These are phyloP conservation scores for Metarhizium album DNA, from an alignment of 2,329 filamentous ascomycete genomes.

Conservation along the genomic window DNA sequence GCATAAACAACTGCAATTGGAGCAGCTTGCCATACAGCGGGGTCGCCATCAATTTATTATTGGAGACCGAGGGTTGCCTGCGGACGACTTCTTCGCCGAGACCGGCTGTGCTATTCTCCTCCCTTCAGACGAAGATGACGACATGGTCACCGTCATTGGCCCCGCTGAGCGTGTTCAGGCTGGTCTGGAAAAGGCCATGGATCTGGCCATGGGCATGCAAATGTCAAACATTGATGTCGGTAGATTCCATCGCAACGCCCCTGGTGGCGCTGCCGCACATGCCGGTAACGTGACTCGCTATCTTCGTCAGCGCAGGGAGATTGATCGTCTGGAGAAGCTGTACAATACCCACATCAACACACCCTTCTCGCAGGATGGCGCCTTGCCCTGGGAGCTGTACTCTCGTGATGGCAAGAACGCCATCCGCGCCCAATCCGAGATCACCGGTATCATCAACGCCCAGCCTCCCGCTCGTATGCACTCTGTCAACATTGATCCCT, in stretches of 20 bases:
- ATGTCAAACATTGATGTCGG: conserved; percentile 75
- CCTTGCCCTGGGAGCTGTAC: conserved; percentile 79
- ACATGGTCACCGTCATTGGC: conserved; percentile 77
- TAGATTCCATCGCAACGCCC: conserved; percentile 64
- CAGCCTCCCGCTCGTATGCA: conserved; percentile 65
- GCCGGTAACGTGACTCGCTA: conserved; percentile 83
- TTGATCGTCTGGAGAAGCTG: conserved; percentile 68
- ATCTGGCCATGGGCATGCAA: conserved; percentile 79
- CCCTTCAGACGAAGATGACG: conserved; percentile 66
- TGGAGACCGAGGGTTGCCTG: conserved; percentile 66
- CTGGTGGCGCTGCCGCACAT: conserved; percentile 63
- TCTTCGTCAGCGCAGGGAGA: conserved; percentile 68
- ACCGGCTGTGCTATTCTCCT: conserved; percentile 86
- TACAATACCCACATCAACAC: conserved; percentile 85
- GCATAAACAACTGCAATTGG: conserved; percentile 61
- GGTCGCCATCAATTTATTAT: conserved; percentile 93
- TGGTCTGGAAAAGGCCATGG: conserved; percentile 75
- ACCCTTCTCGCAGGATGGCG: conserved; percentile 56
- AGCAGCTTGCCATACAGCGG: conserved; percentile 72
- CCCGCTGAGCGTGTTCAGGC: conserved; percentile 60
- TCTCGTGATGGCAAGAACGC: conserved; percentile 76
- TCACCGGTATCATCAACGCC: conserved; percentile 60
- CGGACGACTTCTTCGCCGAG: conserved; percentile 78
- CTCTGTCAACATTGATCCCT: conserved; percentile 59
- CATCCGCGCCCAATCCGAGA: conserved; percentile 63